phyloP scores from a whole-genome alignment of 2,329 filamentous ascomycete genomes.

The Rutstroemia sp. region DNA sequence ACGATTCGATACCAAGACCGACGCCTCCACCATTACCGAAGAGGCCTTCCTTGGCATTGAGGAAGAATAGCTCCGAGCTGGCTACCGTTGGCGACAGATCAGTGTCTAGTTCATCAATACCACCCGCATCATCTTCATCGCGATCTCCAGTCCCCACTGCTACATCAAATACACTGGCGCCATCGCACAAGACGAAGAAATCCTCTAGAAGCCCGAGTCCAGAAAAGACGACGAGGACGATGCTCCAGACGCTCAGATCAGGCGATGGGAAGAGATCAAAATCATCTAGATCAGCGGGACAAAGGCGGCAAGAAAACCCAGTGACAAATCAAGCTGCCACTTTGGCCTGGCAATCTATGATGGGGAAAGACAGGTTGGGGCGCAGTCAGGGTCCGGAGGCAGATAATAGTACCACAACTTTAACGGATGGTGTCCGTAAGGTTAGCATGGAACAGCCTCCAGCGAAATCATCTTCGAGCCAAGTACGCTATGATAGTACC shows the following conservation, averaged over 20 bases:
- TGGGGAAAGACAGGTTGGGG: conserved; percentile 20
- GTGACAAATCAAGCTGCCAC: conserved; percentile 57
- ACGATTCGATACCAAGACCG: conserved; percentile 73
- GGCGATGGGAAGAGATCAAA: conserved; percentile 41
- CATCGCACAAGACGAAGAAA: conserved; percentile 25
- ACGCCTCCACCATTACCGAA: conserved; percentile 46
- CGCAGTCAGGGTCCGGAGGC: conserved; percentile 23
- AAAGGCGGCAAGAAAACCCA: conserved; percentile 35
- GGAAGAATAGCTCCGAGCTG: conserved; percentile 44
- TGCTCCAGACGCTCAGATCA: conserved; percentile 54
- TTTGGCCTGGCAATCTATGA: conserved; percentile 44
- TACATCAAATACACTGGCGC: conserved; percentile 17
- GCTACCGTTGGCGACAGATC: conserved; percentile 32
- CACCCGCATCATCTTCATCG: conserved; percentile 15
- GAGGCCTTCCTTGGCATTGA: conserved; percentile 36
- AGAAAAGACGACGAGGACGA: conserved; percentile 45
- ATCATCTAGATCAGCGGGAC: conserved; percentile 24
- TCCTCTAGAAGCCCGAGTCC: conserved; percentile 45
- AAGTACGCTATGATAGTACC: conserved; percentile 27
- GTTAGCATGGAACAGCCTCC: conserved; percentile 17
- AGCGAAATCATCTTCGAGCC: conserved; percentile 14
- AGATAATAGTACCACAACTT: conserved; percentile 19
- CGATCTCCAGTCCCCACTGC: conserved; percentile 12
- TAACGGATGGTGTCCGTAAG: conserved; percentile 20
- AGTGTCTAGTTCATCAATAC: conserved; percentile 10